Percentiles rank a stretch among this genome's conserved stretches.
phyloP scores from a whole-genome alignment of 495 filamentous ascomycete species.

The Penicillium pulvis region DNA sequence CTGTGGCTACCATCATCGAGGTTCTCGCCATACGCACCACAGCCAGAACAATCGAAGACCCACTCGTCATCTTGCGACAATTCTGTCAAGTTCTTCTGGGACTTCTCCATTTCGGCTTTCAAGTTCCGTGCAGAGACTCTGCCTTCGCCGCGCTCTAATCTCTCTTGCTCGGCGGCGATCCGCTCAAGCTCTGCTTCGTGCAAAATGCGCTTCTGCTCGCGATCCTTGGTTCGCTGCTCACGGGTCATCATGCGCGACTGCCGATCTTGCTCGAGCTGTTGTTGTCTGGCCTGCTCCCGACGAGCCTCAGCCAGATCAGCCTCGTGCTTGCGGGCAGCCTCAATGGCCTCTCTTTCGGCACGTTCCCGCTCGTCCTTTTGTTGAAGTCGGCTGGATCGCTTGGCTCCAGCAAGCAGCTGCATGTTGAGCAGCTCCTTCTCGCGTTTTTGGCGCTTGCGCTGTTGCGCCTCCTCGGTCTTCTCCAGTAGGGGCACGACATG shows the following conservation, averaged over 20 bases:
- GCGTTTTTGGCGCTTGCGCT: conserved; percentile 62
- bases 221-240: conserved; percentile 79
- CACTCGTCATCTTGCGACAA: conserved; percentile 81
- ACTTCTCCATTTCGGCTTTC: conserved; percentile 74
- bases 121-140: conserved; percentile 77
- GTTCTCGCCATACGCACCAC: conserved; percentile 84
- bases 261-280: conserved; percentile 72
- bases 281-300: conserved; percentile 65
- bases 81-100: conserved; percentile 69
- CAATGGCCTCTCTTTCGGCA: conserved; percentile 66
- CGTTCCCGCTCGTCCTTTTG: conserved; percentile 77
- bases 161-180: conserved; percentile 76
- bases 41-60: conserved; percentile 90
- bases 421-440: conserved; percentile 80
- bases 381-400: conserved; percentile 86
- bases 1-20: conserved; percentile 91
- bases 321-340: conserved; percentile 71
- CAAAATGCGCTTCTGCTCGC: conserved; percentile 74
- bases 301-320: conserved; percentile 64
- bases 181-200: conserved; percentile 82
- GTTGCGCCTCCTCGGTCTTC: conserved; percentile 74
- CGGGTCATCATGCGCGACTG: conserved; percentile 81
- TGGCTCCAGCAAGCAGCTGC: conserved; percentile 87
- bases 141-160: conserved; percentile 59
- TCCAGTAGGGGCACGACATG: conserved; percentile 83